These are phyloP conservation scores for Hippophae gyantsensis DNA, from an alignment of 306 rosid species.

Conservation along the genomic window DNA sequence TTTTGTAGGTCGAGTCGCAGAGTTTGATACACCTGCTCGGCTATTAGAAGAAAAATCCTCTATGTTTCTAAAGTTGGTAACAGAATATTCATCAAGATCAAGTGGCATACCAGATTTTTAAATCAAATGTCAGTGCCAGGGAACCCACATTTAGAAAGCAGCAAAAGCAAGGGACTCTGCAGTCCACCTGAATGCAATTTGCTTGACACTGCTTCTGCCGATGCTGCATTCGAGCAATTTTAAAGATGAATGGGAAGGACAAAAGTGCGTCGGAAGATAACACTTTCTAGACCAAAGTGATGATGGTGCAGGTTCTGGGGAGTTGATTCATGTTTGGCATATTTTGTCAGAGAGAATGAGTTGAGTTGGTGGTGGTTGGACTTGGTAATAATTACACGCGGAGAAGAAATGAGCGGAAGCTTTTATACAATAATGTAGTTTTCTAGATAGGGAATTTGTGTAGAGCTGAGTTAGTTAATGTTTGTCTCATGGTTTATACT, in stretches of 20 bases:
- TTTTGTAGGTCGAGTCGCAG: constrained; percentile 73
- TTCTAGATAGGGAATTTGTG: constrained; percentile 30
- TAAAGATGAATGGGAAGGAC: constrained; percentile 16
- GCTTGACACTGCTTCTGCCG: constrained; percentile 13
- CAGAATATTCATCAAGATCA: constrained; percentile 72
- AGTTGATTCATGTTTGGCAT: constrained; percentile 29
- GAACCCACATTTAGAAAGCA: constrained; percentile 18
- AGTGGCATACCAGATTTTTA: constrained; percentile 56
- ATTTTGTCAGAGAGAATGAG: constrained; percentile 15
- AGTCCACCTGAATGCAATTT: neutral
- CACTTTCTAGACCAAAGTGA: constrained; percentile 19
- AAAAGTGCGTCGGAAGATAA: constrained; percentile 13
- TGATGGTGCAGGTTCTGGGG: constrained; percentile 16
- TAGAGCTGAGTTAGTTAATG: constrained; percentile 30
- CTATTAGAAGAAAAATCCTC: constrained; percentile 79
- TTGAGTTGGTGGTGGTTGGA: constrained; percentile 22
- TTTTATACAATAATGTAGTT: constrained; percentile 29
- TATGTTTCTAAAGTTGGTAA: constrained; percentile 81
- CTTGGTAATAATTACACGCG: constrained; percentile 23
- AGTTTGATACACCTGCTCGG: constrained; percentile 64
- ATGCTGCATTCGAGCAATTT: constrained; percentile 27
- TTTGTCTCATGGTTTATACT: constrained; percentile 26
- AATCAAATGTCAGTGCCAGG: constrained; percentile 24
- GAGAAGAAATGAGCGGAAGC: constrained; percentile 24
- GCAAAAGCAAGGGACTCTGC: constrained; percentile 23